These are phyloP conservation scores for Cercospora sesami DNA, from an alignment of 2,329 filamentous ascomycete genomes.

Conservation along the genomic window DNA sequence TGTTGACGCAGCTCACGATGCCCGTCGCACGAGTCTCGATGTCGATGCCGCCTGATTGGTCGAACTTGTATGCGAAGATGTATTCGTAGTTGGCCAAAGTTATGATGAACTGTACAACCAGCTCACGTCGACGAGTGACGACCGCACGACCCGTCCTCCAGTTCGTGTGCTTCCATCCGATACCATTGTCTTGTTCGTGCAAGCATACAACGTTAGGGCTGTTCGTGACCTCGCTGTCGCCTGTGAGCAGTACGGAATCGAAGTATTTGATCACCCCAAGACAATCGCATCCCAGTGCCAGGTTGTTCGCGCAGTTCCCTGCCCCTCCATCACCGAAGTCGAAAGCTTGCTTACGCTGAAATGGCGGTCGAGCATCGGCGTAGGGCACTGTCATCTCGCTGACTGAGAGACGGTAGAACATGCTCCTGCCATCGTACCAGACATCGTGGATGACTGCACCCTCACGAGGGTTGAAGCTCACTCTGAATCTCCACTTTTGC, in stretches of 20 bases:
- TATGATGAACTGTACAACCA: conserved; percentile 68
- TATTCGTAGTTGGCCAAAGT: conserved; percentile 69
- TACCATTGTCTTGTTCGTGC: conserved; percentile 69
- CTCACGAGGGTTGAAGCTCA: conserved; percentile 69
- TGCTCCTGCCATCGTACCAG: conserved; percentile 63
- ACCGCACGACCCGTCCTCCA: conserved; percentile 63
- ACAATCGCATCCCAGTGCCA: conserved; percentile 67
- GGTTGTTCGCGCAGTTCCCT: conserved; percentile 66
- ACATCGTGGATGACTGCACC: conserved; percentile 70
- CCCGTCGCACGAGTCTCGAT: conserved; percentile 66
- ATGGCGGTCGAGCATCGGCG: conserved; percentile 64
- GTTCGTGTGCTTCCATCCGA: conserved; percentile 71
- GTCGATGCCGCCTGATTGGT: conserved; percentile 62
- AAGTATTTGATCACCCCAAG: conserved; percentile 60
- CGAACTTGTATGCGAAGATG: conserved; percentile 64
- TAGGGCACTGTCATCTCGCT: conserved; percentile 64
- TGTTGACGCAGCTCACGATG: conserved; percentile 62
- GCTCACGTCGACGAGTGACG: conserved; percentile 61
- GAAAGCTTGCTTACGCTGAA: conserved; percentile 69
- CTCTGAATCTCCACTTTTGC: conserved; percentile 60
- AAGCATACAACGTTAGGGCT: conserved; percentile 65
- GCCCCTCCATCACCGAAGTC: conserved; percentile 70
- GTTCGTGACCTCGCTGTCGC: conserved; percentile 56
- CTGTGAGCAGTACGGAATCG: conserved; percentile 55
- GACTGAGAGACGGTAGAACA: conserved; percentile 67